A percentile compares a stretch with the other conserved stretches of the same genome.
Conservation (phyloP, 164 flowering plant genomes). For the Kingdonia uniflora region DNA sequence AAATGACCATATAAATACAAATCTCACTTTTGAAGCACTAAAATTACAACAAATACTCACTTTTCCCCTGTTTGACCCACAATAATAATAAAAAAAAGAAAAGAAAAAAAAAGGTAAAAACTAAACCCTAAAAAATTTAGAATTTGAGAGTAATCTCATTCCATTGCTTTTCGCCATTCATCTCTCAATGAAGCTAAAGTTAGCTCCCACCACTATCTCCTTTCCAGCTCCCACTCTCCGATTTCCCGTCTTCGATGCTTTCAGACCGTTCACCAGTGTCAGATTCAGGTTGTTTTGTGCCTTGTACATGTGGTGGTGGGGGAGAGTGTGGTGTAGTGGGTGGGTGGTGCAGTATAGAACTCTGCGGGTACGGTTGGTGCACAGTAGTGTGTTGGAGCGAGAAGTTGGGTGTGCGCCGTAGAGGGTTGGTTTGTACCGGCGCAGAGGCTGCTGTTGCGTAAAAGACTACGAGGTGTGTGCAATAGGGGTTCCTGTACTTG, state of each 20-base stretch:
- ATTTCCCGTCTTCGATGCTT: conserved; percentile 86
- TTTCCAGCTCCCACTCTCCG: conserved; percentile 84
- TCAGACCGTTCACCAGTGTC: conserved; percentile 57
- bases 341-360: conserved; percentile 29
- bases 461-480: conserved; percentile 77
- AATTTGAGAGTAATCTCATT: conserved; percentile 78
- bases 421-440: conserved; percentile 33
- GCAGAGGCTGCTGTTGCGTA: conserved; percentile 51
- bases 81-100: neutral
- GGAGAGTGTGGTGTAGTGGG: conserved; percentile 43
- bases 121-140: conserved; percentile 16
- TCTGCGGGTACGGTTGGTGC: conserved; percentile 37
- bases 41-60: conserved; percentile 20
- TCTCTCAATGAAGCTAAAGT: conserved; percentile 42
- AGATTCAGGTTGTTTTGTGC: conserved; percentile 44
- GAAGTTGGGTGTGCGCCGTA: conserved; percentile 51
- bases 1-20: conserved; percentile 14
- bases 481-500: conserved; percentile 36
- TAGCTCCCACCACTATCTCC: conserved; percentile 46
- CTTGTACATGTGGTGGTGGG: conserved; percentile 47
- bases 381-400: conserved; percentile 46
- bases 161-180: conserved; percentile 79
- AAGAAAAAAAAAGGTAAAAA: neutral
- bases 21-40: conserved; percentile 9
- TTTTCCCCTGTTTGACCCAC: conserved; percentile 21